Evolutionary conservation across 2,329 filamentous ascomycete genomes (phyloP), one percentile per base, ranked within the genome.

Genomic region (Neonectria ditissima): DNA sequence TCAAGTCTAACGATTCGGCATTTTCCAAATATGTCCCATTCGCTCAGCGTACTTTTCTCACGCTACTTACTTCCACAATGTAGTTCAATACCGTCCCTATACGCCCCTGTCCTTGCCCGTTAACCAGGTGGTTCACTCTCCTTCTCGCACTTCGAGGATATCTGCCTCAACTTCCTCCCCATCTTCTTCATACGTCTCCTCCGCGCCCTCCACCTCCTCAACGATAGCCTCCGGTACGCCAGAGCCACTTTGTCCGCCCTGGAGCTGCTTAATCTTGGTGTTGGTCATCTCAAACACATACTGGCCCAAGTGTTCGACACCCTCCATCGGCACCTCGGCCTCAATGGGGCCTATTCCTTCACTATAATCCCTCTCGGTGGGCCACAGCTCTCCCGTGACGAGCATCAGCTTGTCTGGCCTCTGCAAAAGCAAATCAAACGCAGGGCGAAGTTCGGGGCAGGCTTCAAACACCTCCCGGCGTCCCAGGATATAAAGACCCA

Each of bases 271-370:
- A 37, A 87, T 68, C 73, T 80, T 84, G 1, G 85, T 87, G 50
- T 91, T 87, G 4, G 94, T 97, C 93, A 99, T 99, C 78, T 99
- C 93, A 76, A 89, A 97, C 22, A 99, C 95, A 78, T 97, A 99
- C 80, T 97, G 92, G 0, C 96, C 96, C 37, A 99, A 79, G 81
- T 99, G 96, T 81, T 99, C 95, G 1, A 98, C 90, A 34, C 92
- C 88, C 72, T 95, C 92, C 92, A 99, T 98, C 20, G 88, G 84
- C 1, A 89, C 90, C 72, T 87, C 85, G 13, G 85, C 85, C 2
- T 83, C 80, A 7, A 87, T 81, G 7, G 81, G 75, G 7, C 68
- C 67, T 4, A 72, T 73, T 50, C 84, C 83, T 5, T 81, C 81
- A 2, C 78, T 73, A 11, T 82, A 76, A 4, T 80, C 74, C 47